These are phyloP conservation scores for Kondoa malvinella DNA, from an alignment of 768 basidiomycete genomes.

Conservation along the genomic window DNA sequence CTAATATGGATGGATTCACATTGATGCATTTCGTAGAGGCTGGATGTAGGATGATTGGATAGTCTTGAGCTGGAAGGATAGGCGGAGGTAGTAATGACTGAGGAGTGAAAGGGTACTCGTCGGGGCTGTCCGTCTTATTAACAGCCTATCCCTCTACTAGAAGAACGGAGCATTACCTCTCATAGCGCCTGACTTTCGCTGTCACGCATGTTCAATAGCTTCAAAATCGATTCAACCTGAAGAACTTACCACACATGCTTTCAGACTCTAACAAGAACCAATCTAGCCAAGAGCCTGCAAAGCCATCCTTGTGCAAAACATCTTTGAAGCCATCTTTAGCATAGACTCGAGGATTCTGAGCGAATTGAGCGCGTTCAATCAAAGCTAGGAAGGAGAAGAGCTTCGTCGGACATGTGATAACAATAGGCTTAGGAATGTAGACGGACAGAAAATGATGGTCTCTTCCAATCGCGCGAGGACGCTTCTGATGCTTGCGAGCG, in stretches of 20 bases:
- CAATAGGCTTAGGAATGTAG: not conserved
- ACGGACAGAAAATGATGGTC: conserved; percentile 69
- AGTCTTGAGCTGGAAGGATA: conserved; percentile 52
- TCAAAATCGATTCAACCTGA: not conserved
- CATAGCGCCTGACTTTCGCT: conserved; percentile 92
- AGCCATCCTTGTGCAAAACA: conserved; percentile 48
- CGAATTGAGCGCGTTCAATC: conserved; percentile 94
- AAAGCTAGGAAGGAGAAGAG: conserved; percentile 32
- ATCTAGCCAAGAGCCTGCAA: conserved; percentile 78
- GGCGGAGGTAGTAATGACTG: conserved; percentile 54
- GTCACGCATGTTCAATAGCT: conserved; percentile 2
- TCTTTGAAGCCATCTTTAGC: conserved; percentile 52
- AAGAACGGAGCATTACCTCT: conserved; percentile 54
- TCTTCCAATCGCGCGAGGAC: conserved; percentile 84
- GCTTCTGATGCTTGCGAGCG: conserved; percentile 44
- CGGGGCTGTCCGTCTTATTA: too few species aligned
- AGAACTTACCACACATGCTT: conserved; percentile 67
- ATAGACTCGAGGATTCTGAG: conserved; percentile 81
- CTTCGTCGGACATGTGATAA: not conserved
- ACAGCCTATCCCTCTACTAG: not conserved
- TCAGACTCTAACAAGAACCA: conserved; percentile 97
- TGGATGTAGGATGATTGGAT: conserved; percentile 60
- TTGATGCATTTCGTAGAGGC: conserved; percentile 37
- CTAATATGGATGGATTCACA: conserved; percentile 65
- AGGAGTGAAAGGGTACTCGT: conserved; percentile 87